Evolutionary conservation across 306 rosid genomes (phyloP).

Genomic region (Lablab purpureus): DNA sequence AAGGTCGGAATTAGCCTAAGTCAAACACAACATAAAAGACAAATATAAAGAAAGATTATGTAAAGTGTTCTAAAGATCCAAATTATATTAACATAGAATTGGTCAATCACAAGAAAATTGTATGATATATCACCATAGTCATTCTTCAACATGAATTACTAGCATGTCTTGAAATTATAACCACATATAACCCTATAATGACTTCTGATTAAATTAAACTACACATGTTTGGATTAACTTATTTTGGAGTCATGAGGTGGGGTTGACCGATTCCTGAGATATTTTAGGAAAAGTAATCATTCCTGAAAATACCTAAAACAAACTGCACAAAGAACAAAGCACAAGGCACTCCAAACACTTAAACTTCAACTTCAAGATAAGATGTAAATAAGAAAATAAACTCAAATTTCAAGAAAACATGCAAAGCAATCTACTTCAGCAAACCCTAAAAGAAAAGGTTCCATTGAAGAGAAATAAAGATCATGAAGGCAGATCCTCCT

Average conservation of each 20-base stretch:
- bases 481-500: not conserved
- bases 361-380: slow-evolving; percentile 28
- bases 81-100: slow-evolving; percentile 35
- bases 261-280: not conserved
- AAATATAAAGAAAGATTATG: slow-evolving; percentile 19
- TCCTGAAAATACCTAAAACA: not conserved
- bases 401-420: slow-evolving; percentile 10
- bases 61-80: slow-evolving; percentile 19
- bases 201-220: slow-evolving; percentile 2
- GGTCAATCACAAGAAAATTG: slow-evolving; percentile 31
- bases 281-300: not conserved
- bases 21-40: slow-evolving; percentile 40
- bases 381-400: slow-evolving; percentile 16
- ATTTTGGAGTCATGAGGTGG: not conserved
- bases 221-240: slow-evolving; percentile 1
- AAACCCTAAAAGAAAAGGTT: not conserved
- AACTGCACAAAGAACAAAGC: slow-evolving; percentile 31
- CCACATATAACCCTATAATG: slow-evolving; percentile 11
- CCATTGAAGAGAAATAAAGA: slow-evolving; percentile 38
- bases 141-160: slow-evolving; percentile 29
- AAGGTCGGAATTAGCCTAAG: slow-evolving; percentile 33
- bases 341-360: not conserved
- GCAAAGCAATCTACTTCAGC: slow-evolving; percentile 34
- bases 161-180: slow-evolving; percentile 29
- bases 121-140: slow-evolving; percentile 28